phyloP scores from a whole-genome alignment of 2,329 filamentous ascomycete genomes.

The Falciphora oryzae region DNA sequence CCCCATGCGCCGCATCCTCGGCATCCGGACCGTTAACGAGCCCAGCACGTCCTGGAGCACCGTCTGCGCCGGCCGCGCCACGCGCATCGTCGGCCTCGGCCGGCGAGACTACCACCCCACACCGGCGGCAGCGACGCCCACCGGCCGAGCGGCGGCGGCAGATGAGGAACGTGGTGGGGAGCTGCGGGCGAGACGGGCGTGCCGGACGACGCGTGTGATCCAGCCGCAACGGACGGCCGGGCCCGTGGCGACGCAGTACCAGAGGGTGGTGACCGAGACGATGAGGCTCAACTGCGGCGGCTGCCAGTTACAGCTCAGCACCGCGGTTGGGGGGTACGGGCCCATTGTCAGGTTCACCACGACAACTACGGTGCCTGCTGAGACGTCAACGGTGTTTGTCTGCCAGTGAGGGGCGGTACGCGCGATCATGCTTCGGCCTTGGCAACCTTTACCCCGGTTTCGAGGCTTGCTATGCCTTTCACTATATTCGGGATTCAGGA shows the following conservation, averaged over 20 bases:
- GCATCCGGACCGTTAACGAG: neutral
- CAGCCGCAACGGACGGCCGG: constrained; percentile 18
- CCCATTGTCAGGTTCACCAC: constrained; percentile 18
- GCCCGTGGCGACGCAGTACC: constrained; percentile 18
- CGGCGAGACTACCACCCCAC: neutral
- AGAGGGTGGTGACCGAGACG: constrained; percentile 18
- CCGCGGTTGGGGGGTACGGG: constrained; percentile 20
- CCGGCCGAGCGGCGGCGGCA: no score
- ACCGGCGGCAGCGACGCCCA: neutral
- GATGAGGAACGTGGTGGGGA: constrained; percentile 13
- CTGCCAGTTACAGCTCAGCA: constrained; percentile 18
- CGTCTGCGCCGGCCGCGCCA: constrained; percentile 5
- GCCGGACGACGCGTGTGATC: constrained; percentile 19
- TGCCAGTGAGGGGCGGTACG: constrained; percentile 13
- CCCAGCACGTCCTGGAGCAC: constrained; percentile 8
- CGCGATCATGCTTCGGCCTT: no score
- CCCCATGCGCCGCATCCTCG: constrained; percentile 4
- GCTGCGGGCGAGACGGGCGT: constrained; percentile 18
- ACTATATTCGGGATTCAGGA: no score
- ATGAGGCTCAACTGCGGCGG: constrained; percentile 17
- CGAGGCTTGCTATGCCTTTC: no score
- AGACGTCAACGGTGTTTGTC: constrained; percentile 18
- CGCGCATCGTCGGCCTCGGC: neutral
- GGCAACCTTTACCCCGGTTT: no score
- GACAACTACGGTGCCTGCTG: constrained; percentile 19